These are phyloP conservation scores for Coemansia sp. DNA, from an alignment of 192 early-diverging fungal species.

Conservation along the genomic window DNA sequence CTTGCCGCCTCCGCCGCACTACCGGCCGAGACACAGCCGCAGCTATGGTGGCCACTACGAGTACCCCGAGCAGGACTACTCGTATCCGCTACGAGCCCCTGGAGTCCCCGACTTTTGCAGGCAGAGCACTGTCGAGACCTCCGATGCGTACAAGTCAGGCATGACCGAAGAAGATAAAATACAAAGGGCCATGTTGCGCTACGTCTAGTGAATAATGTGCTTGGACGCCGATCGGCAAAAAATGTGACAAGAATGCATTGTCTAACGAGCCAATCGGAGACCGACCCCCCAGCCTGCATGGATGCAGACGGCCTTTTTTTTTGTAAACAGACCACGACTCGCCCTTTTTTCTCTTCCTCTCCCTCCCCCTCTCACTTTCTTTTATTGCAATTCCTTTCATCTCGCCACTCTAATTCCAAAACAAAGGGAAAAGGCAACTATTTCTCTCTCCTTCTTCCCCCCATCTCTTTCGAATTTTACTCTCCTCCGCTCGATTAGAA, in stretches of 20 bases:
- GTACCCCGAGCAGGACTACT: slow-evolving; percentile 23
- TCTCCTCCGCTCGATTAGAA: no score
- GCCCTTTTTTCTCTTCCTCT: not conserved
- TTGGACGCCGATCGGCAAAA: not conserved
- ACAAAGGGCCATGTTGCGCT: slow-evolving; percentile 19
- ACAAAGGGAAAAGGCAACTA: no score
- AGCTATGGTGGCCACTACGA: slow-evolving; percentile 11
- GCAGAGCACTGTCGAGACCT: not conserved
- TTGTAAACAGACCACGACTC: not conserved
- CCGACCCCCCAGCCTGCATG: not conserved
- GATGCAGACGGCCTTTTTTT: no score
- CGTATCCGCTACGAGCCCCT: slow-evolving; percentile 8
- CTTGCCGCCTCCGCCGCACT: not conserved
- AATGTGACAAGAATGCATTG: not conserved
- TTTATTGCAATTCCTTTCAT: not conserved
- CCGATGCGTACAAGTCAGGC: not conserved
- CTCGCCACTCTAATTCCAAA: not conserved
- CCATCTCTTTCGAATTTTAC: not conserved
- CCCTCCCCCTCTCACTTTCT: not conserved
- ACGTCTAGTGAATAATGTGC: slow-evolving; percentile 5
- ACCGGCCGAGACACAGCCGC: not conserved
- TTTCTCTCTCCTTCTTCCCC: not conserved
- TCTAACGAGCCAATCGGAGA: not conserved
- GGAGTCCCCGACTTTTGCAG: not conserved
- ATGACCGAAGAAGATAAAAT: slow-evolving; percentile 9